Conservation (phyloP, 2,329 filamentous ascomycete species). For the Penicillium sp. region DNA sequence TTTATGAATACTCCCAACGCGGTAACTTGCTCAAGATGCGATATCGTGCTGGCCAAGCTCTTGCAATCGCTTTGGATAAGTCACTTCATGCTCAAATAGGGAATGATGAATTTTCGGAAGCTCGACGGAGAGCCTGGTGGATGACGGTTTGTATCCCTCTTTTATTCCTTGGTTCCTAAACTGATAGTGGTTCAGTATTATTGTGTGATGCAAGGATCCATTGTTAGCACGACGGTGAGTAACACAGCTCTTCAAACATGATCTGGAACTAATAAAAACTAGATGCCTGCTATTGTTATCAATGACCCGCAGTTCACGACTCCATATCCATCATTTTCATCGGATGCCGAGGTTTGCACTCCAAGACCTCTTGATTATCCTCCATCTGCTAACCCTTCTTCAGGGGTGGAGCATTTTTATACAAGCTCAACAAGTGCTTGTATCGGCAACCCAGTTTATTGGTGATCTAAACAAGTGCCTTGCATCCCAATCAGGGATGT, state of each 20-base stretch:
- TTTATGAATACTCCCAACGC: slow-evolving; percentile 48
- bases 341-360: slow-evolving; percentile 41
- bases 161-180: neutral
- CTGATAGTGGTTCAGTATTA: slow-evolving; percentile 37
- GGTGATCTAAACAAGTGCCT: slow-evolving; percentile 42
- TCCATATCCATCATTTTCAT: slow-evolving; percentile 40
- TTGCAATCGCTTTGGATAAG: slow-evolving; percentile 45
- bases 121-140: slow-evolving; percentile 47
- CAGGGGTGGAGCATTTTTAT: slow-evolving; percentile 46
- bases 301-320: slow-evolving; percentile 46
- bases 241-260: neutral
- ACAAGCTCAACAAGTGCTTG: slow-evolving; percentile 44
- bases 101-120: slow-evolving; percentile 40
- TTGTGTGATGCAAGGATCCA: slow-evolving; percentile 45
- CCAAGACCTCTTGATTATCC: neutral
- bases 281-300: slow-evolving; percentile 45
- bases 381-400: slow-evolving; percentile 14
- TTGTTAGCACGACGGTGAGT: slow-evolving; percentile 45
- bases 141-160: slow-evolving; percentile 41
- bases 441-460: slow-evolving; percentile 43
- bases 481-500: slow-evolving; percentile 35
- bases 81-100: slow-evolving; percentile 39
- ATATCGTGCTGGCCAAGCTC: slow-evolving; percentile 45
- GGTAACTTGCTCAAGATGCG: slow-evolving; percentile 49
- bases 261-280: slow-evolving; percentile 11